These are phyloP conservation scores for Phytopythium boreale DNA, from an alignment of 352 stramenopile species.

Conservation along the genomic window DNA sequence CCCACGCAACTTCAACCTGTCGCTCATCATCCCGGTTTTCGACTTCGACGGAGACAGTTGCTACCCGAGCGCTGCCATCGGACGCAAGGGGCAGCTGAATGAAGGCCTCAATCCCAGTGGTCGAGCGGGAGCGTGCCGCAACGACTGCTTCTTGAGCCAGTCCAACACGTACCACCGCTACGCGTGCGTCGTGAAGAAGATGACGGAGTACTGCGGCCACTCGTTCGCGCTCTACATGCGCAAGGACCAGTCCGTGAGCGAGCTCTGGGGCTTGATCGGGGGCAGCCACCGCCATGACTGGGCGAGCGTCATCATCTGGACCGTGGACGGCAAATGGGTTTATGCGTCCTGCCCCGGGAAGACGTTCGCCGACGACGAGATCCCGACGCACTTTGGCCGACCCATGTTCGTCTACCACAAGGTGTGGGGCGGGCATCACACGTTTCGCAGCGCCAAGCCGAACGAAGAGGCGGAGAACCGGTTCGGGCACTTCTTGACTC, in stretches of 20 bases:
- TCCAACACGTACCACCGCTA: slow-evolving; percentile 17
- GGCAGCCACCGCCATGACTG: slow-evolving; percentile 40
- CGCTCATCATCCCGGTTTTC: background rate
- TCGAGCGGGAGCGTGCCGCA: slow-evolving; percentile 10
- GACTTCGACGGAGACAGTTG: slow-evolving; percentile 18
- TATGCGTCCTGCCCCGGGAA: no score
- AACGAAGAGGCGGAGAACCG: background rate
- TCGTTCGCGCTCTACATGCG: slow-evolving; percentile 14
- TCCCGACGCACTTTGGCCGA: background rate
- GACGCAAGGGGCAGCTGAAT: slow-evolving; percentile 20
- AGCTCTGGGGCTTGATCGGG: no score
- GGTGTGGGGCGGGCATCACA: background rate
- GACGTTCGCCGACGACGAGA: background rate
- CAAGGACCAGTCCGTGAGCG: slow-evolving; percentile 13
- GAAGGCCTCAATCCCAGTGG: slow-evolving; percentile 25
- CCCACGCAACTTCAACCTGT: slow-evolving; percentile 25
- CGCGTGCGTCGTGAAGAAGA: background rate
- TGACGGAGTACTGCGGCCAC: slow-evolving; percentile 8
- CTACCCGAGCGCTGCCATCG: slow-evolving; percentile 30
- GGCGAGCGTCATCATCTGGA: slow-evolving; percentile 38
- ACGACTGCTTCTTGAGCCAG: slow-evolving; percentile 13
- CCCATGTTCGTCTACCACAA: slow-evolving; percentile 2
- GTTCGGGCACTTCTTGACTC: background rate
- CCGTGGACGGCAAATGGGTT: slow-evolving; percentile 9
- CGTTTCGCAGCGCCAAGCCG: background rate